Evolutionary conservation across 345 rosid genomes (phyloP).

Genomic region (Erysimum cheiranthoides): DNA sequence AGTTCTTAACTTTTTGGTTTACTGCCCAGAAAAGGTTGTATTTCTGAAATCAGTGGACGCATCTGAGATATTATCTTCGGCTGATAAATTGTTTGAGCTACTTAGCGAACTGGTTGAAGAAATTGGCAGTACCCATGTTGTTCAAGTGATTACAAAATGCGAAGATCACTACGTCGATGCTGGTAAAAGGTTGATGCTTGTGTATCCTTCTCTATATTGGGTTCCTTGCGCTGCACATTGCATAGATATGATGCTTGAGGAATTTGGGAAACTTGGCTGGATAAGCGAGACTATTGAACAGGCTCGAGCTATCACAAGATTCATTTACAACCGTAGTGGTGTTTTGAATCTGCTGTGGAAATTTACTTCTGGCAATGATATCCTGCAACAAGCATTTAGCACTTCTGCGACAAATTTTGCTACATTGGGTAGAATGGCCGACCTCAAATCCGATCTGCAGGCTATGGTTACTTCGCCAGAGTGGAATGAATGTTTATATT

Average conservation of each 20-base stretch:
- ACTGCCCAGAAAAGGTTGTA: slow-evolving; percentile 65
- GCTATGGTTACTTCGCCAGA: slow-evolving; percentile 83
- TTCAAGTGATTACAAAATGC: slow-evolving; percentile 83
- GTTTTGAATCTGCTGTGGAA: slow-evolving; percentile 76
- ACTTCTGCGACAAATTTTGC: slow-evolving; percentile 71
- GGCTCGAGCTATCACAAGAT: slow-evolving; percentile 76
- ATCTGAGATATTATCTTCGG: slow-evolving; percentile 56
- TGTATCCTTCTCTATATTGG: slow-evolving; percentile 75
- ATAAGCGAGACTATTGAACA: slow-evolving; percentile 64
- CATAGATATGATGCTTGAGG: slow-evolving; percentile 78
- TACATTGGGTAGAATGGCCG: slow-evolving; percentile 62
- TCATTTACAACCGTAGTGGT: slow-evolving; percentile 66
- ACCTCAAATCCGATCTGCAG: slow-evolving; percentile 65
- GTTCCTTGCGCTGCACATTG: slow-evolving; percentile 80
- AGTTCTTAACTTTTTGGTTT: slow-evolving; percentile 61
- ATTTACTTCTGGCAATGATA: slow-evolving; percentile 71
- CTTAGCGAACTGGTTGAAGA: slow-evolving; percentile 78
- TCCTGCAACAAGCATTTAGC: slow-evolving; percentile 62
- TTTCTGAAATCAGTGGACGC: slow-evolving; percentile 75
- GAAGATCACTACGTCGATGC: slow-evolving; percentile 63
- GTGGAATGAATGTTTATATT: slow-evolving; percentile 72
- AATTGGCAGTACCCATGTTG: slow-evolving; percentile 67
- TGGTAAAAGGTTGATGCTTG: slow-evolving; percentile 64
- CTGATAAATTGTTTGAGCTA: slow-evolving; percentile 60
- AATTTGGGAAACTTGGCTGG: slow-evolving; percentile 58